These are phyloP conservation scores for Phialophora chinensis DNA, from an alignment of 2,329 filamentous ascomycete species.

Conservation along the genomic window DNA sequence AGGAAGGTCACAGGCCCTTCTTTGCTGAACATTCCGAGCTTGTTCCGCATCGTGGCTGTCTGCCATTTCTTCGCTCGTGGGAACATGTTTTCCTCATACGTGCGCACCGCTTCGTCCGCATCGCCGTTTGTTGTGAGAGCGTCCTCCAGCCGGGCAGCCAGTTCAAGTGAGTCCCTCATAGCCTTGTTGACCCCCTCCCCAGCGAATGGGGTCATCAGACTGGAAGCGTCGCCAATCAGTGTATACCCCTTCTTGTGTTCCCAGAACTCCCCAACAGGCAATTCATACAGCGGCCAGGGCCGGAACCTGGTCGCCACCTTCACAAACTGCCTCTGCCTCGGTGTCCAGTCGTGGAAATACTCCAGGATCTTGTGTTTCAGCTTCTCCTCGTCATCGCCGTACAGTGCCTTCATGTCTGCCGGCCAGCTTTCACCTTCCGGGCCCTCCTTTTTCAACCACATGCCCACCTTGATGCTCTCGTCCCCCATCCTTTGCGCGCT, in stretches of 20 bases:
- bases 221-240: slow-evolving; percentile 43
- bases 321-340: slow-evolving; percentile 37
- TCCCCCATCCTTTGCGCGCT: slow-evolving; percentile 38
- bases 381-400: slow-evolving; percentile 25
- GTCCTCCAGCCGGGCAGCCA: slow-evolving; percentile 38
- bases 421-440: slow-evolving; percentile 38
- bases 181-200: slow-evolving; percentile 44
- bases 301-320: slow-evolving; percentile 32
- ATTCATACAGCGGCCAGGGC: slow-evolving; percentile 37
- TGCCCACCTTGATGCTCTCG: slow-evolving; percentile 40
- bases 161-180: slow-evolving; percentile 41
- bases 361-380: slow-evolving; percentile 35
- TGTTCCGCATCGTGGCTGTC: slow-evolving; percentile 39
- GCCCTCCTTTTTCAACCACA: slow-evolving; percentile 37
- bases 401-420: slow-evolving; percentile 22
- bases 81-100: slow-evolving; percentile 42
- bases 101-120: slow-evolving; percentile 37
- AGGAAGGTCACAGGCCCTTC: slow-evolving; percentile 34
- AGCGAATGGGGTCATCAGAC: slow-evolving; percentile 43
- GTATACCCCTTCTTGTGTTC: slow-evolving; percentile 40
- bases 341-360: slow-evolving; percentile 38
- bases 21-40: slow-evolving; percentile 39
- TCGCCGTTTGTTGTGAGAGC: slow-evolving; percentile 23
- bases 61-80: slow-evolving; percentile 37
- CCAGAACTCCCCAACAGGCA: slow-evolving; percentile 40